Conservation (phyloP, 148 eudicot species). For the Heliamphora exappendiculata region DNA sequence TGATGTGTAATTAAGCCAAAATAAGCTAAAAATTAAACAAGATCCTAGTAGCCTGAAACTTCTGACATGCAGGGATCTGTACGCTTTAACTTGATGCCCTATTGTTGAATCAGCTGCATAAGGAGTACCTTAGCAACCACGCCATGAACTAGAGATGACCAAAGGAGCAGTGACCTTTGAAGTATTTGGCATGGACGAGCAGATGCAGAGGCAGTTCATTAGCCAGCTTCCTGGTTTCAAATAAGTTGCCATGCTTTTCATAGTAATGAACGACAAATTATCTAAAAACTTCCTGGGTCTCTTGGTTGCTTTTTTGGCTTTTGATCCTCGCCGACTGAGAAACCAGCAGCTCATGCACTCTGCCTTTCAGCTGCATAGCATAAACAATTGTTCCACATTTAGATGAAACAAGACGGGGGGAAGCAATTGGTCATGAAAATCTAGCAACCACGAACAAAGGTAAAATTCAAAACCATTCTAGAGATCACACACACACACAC, state of each 20-base stretch:
- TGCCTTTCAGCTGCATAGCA: constrained; percentile 56
- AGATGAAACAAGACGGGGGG: background rate
- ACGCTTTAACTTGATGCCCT: background rate
- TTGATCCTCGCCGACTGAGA: constrained; percentile 57
- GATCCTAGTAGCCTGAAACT: background rate
- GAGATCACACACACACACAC: no score
- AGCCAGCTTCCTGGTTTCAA: constrained; percentile 1
- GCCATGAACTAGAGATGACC: constrained; percentile 11
- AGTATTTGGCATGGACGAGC: background rate
- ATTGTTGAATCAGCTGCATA: background rate
- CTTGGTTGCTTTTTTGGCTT: constrained; percentile 23
- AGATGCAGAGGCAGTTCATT: background rate
- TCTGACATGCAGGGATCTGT: background rate
- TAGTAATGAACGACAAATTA: background rate
- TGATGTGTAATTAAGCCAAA: background rate
- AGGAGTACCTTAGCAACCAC: constrained; percentile 13
- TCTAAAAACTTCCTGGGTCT: constrained; percentile 4
- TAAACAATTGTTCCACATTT: background rate
- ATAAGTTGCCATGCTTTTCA: background rate
- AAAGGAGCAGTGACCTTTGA: background rate
- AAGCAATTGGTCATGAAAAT: background rate
- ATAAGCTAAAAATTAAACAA: no score
- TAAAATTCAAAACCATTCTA: background rate
- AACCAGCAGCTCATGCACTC: constrained; percentile 57
- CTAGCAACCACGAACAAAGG: background rate